Evolutionary conservation across 352 stramenopile species (phyloP).

Genomic region (Blastocystis sp.): DNA sequence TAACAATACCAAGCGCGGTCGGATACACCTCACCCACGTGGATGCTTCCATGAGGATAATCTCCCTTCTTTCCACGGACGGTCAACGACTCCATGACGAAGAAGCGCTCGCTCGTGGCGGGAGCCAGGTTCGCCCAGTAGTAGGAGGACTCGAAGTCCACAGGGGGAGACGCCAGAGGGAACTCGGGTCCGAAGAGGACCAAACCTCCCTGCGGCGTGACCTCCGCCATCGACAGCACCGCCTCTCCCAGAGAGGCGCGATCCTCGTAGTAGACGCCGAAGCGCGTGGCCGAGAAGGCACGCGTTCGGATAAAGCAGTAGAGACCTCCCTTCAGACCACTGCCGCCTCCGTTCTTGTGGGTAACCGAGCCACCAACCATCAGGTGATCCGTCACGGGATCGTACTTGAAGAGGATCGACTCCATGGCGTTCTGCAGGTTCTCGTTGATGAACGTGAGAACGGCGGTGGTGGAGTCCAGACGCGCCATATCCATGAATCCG

Average conservation of each 20-base stretch:
- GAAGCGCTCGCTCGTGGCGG: neutral
- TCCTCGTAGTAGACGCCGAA: constrained; percentile 46
- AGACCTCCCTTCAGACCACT: neutral
- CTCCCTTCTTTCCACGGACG: neutral
- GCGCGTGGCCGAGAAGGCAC: constrained; percentile 29
- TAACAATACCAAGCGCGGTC: constrained; percentile 26
- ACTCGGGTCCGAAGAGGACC: neutral
- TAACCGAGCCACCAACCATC: neutral
- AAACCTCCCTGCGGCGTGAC: constrained; percentile 9
- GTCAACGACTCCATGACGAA: constrained; percentile 51
- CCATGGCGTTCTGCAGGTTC: neutral
- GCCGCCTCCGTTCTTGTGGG: neutral
- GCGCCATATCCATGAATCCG: constrained; percentile 51
- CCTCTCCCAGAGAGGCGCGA: neutral
- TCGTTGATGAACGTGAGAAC: constrained; percentile 41
- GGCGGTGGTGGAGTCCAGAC: neutral
- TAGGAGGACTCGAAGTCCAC: neutral
- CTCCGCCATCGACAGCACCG: constrained; percentile 13
- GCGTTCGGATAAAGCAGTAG: constrained; percentile 22
- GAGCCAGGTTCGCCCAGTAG: constrained; percentile 49
- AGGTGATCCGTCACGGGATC: neutral
- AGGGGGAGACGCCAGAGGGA: neutral
- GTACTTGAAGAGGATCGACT: constrained; percentile 54
- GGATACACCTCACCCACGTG: constrained; percentile 45
- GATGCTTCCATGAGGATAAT: constrained; percentile 10